phyloP scores from a whole-genome alignment of 2,329 filamentous ascomycete genomes.

The Waltergamsia citrina region DNA sequence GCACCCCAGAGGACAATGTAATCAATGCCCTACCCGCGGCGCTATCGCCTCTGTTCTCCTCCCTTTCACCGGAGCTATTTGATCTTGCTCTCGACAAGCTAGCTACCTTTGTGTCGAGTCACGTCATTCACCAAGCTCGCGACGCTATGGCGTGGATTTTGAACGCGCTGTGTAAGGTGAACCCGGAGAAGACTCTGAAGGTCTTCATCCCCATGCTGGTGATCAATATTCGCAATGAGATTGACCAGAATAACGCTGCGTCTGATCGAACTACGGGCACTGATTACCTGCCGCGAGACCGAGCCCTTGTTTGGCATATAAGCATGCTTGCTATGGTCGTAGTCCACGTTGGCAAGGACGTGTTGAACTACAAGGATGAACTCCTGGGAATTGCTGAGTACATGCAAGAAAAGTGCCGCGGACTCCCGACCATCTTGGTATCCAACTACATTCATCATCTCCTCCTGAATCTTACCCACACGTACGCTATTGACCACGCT shows the following conservation, averaged over 20 bases:
- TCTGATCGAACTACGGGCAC: slow-evolving; percentile 89
- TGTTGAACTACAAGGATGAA: slow-evolving; percentile 80
- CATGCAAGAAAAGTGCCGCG: slow-evolving; percentile 94
- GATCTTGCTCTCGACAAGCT: slow-evolving; percentile 89
- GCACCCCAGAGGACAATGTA: slow-evolving; percentile 92
- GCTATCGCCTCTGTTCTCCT: slow-evolving; percentile 81
- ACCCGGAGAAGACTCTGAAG: slow-evolving; percentile 86
- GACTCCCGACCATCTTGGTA: slow-evolving; percentile 88
- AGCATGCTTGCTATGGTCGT: slow-evolving; percentile 98
- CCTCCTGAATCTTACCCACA: slow-evolving; percentile 86
- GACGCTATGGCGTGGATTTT: slow-evolving; percentile 99
- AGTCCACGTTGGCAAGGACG: slow-evolving; percentile 86
- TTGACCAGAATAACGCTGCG: slow-evolving; percentile 91
- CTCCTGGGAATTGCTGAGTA: slow-evolving; percentile 86
- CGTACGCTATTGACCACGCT: slow-evolving; percentile 82
- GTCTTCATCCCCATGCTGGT: slow-evolving; percentile 85
- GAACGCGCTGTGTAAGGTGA: slow-evolving; percentile 91
- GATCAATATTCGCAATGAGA: slow-evolving; percentile 88
- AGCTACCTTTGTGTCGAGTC: slow-evolving; percentile 80
- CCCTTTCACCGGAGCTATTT: slow-evolving; percentile 85
- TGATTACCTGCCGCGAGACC: slow-evolving; percentile 85
- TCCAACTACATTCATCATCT: slow-evolving; percentile 98
- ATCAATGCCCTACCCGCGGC: slow-evolving; percentile 92
- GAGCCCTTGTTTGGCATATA: slow-evolving; percentile 91
- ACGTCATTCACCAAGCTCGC: slow-evolving; percentile 92